Evolutionary conservation across 2,329 filamentous ascomycete genomes (phyloP), one percentile per base, ranked within the genome.

Genomic region (Fusarium napiforme): DNA sequence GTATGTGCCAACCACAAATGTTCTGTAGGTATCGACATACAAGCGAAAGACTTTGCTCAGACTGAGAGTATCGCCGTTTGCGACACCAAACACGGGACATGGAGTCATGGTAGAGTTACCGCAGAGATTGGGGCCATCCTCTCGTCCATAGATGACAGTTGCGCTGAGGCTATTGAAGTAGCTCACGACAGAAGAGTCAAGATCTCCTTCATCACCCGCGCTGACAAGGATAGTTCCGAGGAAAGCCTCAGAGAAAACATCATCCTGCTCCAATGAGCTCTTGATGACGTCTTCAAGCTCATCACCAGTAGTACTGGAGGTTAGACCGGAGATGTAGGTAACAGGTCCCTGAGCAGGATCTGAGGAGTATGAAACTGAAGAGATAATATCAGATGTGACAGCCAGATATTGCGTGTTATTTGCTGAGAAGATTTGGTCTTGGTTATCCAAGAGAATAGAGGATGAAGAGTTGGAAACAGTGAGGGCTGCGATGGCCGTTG

Each of bases 61-160:
- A 2, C 23, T 9, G 14, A 53, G 19, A 0, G 3, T 39, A 7
- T 21, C 19, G 5, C 50, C 34, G 1, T 39, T 7, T 12, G 34
- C 9, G 9, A 39, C 18, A 8, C 50, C 34, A 28, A 53, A 53
- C 19, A 53, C 11, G 1, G 34, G 50, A 2, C 50, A 53, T 6
- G 34, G 50, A 5, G 50, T 53, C 23, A 53, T 16, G 1, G 50
- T 53, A 39, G 34, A 53, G 23, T 53, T 39, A 4, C 50, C 34
- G 2, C 23, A 53, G 2, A 39, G 19, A 3, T 23, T n/a, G 1
- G 19, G 23, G 9, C 50, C 34, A 5, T 18, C 15, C 4, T 12
- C 7, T 9, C 23, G 23, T 2, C 34, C 14, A 11, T 53, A 53
- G 23, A 53, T 39, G 23, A 53, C 34, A 7, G 14, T n/a, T 1